Percentiles rank a stretch among this genome's conserved stretches.
Conservation (phyloP, 305 asterid genomes). For the Euphrasia arctica region DNA sequence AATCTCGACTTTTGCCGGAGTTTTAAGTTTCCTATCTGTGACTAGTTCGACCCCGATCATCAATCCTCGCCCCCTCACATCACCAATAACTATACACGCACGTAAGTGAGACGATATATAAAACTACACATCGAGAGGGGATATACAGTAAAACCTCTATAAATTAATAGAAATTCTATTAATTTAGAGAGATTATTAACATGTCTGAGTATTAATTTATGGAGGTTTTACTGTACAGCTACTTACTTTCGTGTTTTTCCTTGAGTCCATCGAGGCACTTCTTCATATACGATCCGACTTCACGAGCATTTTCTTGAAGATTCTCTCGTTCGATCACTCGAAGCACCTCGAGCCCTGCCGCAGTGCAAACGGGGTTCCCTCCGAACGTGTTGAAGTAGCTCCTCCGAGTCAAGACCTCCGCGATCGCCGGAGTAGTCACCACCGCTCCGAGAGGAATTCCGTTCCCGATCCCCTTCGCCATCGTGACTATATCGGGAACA, state of each 20-base stretch:
- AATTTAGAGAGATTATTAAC: too few species aligned
- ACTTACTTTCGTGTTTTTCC: constrained; percentile 57
- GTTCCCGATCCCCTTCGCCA: constrained; percentile 83
- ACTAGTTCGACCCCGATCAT: constrained; percentile 86
- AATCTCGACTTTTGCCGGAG: constrained; percentile 72
- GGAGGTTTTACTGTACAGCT: not conserved
- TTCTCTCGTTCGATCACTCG: constrained; percentile 56
- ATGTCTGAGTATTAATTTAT: too few species aligned
- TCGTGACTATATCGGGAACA: constrained; percentile 71
- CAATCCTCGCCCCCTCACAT: constrained; percentile 73
- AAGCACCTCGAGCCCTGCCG: constrained; percentile 74
- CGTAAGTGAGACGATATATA: not conserved
- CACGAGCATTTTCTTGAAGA: constrained; percentile 65
- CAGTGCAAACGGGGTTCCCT: constrained; percentile 72
- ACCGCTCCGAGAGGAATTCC: constrained; percentile 75
- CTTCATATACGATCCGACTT: constrained; percentile 65
- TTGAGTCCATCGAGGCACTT: constrained; percentile 54
- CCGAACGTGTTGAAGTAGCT: constrained; percentile 79
- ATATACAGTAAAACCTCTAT: too few species aligned
- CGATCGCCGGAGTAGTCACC: constrained; percentile 59
- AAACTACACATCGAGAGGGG: not conserved
- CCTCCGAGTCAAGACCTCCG: constrained; percentile 53
- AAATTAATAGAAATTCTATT: too few species aligned
- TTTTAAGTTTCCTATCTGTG: constrained; percentile 53
- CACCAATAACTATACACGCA: constrained; percentile 51